A percentile compares a stretch with the other conserved stretches of the same genome.
Evolutionary conservation across 208 protist species (phyloP).

Genomic region (Acanthamoeba sp.): DNA sequence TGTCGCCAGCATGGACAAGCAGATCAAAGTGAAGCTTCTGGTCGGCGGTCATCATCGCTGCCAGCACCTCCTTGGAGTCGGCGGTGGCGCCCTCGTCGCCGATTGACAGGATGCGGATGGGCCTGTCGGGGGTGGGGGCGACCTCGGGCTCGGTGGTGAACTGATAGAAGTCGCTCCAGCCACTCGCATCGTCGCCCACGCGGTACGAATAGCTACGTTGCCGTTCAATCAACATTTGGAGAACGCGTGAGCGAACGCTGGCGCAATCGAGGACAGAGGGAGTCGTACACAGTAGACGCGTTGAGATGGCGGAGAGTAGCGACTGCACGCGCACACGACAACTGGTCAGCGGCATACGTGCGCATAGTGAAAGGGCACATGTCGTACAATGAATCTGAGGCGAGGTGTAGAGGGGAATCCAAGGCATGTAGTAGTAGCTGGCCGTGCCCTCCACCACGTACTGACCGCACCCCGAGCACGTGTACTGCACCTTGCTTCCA

Average conservation of each 20-base stretch:
- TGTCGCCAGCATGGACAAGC: conserved; percentile 25
- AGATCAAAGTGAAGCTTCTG: conserved; percentile 13
- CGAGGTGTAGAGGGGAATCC: conserved; percentile 26
- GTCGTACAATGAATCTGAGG: conserved; percentile 53
- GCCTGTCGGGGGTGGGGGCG: background rate
- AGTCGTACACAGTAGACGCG: too few relatives aligned
- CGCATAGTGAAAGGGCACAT: background rate
- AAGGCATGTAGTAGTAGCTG: conserved; percentile 36
- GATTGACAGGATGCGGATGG: conserved; percentile 1
- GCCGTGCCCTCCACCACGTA: background rate
- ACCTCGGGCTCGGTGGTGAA: conserved; percentile 14
- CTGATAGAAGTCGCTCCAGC: conserved; percentile 19
- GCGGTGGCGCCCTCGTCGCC: conserved; percentile 25
- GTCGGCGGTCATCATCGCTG: conserved; percentile 28
- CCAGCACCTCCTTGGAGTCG: conserved; percentile 58
- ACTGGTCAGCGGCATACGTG: too few relatives aligned
- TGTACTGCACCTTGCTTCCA: conserved; percentile 27
- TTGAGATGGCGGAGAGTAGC: background rate
- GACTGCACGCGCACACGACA: background rate
- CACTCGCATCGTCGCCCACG: background rate
- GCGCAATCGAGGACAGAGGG: too few relatives aligned
- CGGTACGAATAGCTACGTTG: background rate
- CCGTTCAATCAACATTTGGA: too few relatives aligned
- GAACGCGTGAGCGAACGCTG: too few relatives aligned
- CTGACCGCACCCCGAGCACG: conserved; percentile 28